Conservation (phyloP, 139 green algal genomes). For the Haematococcus lacustris region DNA sequence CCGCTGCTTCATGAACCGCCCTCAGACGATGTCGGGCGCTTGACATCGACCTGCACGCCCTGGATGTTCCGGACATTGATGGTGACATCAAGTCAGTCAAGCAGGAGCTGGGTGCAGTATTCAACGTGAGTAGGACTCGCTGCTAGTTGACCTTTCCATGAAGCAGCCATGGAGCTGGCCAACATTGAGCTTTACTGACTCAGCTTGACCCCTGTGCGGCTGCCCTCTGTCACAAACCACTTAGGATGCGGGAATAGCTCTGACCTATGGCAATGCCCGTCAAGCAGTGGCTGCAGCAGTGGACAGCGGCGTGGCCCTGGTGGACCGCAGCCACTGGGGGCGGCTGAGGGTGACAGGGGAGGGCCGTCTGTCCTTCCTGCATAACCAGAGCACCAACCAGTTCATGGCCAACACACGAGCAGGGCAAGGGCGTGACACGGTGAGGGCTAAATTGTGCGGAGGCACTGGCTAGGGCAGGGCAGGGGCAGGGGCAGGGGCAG, state of each 20-base stretch:
- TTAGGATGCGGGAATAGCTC: constrained; percentile 39
- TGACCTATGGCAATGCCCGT: constrained; percentile 47
- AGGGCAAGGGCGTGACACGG: constrained; percentile 55
- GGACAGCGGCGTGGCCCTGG: constrained; percentile 40
- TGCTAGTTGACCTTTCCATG: no score
- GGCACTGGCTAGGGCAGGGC: no score
- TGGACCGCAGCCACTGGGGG: constrained; percentile 73
- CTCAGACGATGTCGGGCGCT: no score
- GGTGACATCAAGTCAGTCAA: constrained; percentile 47
- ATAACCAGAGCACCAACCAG: constrained; percentile 63
- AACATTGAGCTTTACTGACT: no score
- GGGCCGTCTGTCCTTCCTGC: constrained; percentile 48
- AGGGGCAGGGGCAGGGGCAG: no score
- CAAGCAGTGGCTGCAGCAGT: constrained; percentile 43
- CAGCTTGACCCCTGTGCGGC: no score
- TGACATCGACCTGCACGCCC: constrained; percentile 19
- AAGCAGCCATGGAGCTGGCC: no score
- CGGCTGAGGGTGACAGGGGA: constrained; percentile 54
- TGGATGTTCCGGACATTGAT: constrained; percentile 65
- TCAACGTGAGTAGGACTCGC: constrained; percentile 59
- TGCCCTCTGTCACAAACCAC: no score
- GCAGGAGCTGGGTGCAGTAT: constrained; percentile 43
- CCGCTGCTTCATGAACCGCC: no score
- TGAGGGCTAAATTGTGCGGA: no score
- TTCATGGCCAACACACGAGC: constrained; percentile 38